A percentile compares a stretch with the other conserved stretches of the same genome.
These are phyloP conservation scores for Rhamnella rubrinervis DNA, from an alignment of 331 rosid species.

Conservation along the genomic window DNA sequence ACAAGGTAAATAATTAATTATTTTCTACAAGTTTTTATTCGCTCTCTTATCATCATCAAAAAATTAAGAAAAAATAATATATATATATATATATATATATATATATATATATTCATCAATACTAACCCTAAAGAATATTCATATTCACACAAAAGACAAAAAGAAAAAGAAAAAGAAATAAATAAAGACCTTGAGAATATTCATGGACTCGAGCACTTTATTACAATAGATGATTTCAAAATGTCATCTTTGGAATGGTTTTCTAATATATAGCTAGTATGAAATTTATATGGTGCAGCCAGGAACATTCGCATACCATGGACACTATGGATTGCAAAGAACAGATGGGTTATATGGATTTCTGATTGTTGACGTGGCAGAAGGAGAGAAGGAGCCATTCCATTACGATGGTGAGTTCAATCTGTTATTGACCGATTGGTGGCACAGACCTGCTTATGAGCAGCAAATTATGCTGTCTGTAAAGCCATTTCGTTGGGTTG, in stretches of 20 bases:
- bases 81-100: no score
- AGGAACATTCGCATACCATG: slow-evolving; percentile 88
- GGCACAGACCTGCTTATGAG: slow-evolving; percentile 53
- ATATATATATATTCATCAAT: no score
- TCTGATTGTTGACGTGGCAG: slow-evolving; percentile 58
- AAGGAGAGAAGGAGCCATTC: slow-evolving; percentile 58
- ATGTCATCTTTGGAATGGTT: no score
- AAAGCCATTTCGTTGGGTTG: slow-evolving; percentile 63
- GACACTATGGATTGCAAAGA: slow-evolving; percentile 90
- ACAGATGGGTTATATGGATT: slow-evolving; percentile 90
- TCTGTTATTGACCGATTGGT: slow-evolving; percentile 70
- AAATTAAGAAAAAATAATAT: no score
- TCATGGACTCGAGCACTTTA: no score
- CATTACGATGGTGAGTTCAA: slow-evolving; percentile 75
- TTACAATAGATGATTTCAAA: no score
- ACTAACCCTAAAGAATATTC: no score
- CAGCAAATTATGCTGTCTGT: slow-evolving; percentile 81
- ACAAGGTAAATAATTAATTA: slow-evolving; percentile 44
- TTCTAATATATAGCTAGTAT: background rate
- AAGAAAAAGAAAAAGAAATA: no score
- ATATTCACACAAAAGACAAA: no score
- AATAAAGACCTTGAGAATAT: no score
- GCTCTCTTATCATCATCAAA: no score
- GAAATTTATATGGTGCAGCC: slow-evolving; percentile 40
- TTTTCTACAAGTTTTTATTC: background rate